Evolutionary conservation across 1,139 yeast species (phyloP), one percentile per base, ranked within the genome.

Genomic region (Meyerozyma sp.): DNA sequence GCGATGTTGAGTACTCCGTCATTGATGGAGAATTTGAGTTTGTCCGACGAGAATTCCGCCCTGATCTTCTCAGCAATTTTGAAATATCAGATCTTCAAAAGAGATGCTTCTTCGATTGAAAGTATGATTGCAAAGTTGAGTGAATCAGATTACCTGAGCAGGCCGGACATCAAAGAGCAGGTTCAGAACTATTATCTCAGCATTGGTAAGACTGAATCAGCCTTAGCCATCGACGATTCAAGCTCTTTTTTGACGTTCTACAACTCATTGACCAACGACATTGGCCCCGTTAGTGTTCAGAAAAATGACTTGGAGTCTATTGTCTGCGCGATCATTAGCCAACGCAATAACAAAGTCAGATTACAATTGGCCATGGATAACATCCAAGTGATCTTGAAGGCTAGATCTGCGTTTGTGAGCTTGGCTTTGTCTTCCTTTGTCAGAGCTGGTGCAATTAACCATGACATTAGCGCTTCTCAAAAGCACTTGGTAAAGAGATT

Each of bases 401-500:
- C 20, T 7, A 26, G 13, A 4, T 8, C 9, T 10, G 13, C 29
- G 28, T 30, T 39, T n/a, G 36, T 30, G 4, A 16, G 5, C n/a
- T 5, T 5, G 28, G 27, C 13, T 4, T 13, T 30, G 18, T 14
- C n/a, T 3, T 21, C n/a, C 5, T 30, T 29, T 3, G 10, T 39
- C 7, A 8, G 18, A 8, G 36, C 41, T 26, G 41, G 35, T 16
- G 10, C 13, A 10, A 11, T 39, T 14, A 39, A 39, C 18, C 16
- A 20, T 35, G 20, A 26, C 13, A 11, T 5, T 7, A 14, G 8
- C 6, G 5, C 14, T n/a, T 9, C 26, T 18, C 29, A 39, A 14
- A 29, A 32, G 3, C 23, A n/a, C 5, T 32, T 44, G 6, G 25
- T 35, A 21, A 20, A 10, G 21, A 52, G 44, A 16, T 56, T 59